Evolutionary conservation across 108 stramenopile genomes (phyloP).

Genomic region (Pseudonitzschia pungens): DNA sequence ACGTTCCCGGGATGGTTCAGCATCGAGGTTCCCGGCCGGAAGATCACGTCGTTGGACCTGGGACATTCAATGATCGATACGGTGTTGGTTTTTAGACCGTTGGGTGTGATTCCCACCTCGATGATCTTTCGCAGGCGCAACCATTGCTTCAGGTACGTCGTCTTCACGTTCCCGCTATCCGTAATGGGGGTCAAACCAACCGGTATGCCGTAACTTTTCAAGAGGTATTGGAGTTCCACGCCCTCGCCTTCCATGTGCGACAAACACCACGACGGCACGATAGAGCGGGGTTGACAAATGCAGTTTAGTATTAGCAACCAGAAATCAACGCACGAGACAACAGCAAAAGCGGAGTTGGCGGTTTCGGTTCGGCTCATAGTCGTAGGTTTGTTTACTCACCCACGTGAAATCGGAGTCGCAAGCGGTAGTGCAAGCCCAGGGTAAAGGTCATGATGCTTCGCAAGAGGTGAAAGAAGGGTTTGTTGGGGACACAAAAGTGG

Average conservation of each 20-base stretch:
- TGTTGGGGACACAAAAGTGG: slow-evolving; percentile 11
- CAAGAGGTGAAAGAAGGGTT: slow-evolving; percentile 14
- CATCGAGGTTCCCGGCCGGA: background rate
- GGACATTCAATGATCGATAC: slow-evolving; percentile 10
- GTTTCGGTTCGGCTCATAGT: too few species aligned
- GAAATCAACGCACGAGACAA: too few species aligned
- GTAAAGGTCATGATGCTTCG: background rate
- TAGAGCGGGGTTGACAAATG: too few species aligned
- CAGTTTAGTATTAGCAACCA: too few species aligned
- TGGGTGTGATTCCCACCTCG: background rate
- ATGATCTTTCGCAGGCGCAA: background rate
- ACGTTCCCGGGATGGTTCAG: slow-evolving; percentile 5
- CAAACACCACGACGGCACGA: too few species aligned
- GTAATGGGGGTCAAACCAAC: background rate
- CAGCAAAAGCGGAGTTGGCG: too few species aligned
- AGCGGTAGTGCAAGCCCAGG: background rate
- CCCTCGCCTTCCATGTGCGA: too few species aligned
- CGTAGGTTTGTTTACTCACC: too few species aligned
- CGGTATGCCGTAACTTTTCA: slow-evolving; percentile 10
- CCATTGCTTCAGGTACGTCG: slow-evolving; percentile 1
- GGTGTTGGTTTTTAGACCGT: background rate
- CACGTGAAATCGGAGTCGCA: background rate
- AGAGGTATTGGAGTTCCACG: background rate
- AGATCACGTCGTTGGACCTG: background rate
- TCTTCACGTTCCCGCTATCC: background rate